Evolutionary conservation across 1,284 basidiomycete genomes (phyloP).

Genomic region (Anthracocystis setariae): DNA sequence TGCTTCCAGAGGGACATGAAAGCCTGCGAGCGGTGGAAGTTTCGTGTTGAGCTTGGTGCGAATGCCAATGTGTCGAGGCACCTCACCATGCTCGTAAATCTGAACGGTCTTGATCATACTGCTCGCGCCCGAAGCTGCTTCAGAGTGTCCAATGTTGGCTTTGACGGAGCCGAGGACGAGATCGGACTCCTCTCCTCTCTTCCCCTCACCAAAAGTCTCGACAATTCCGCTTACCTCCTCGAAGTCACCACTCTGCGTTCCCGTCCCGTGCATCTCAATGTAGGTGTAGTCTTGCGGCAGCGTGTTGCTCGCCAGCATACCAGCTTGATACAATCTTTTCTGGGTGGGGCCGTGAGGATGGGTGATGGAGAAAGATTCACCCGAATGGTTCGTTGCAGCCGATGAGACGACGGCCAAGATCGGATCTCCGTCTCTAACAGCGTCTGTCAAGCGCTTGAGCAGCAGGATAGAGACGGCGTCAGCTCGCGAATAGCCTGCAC

Average conservation of each 20-base stretch:
- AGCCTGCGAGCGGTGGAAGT: constrained; percentile 38
- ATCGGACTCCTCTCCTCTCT: constrained; percentile 14
- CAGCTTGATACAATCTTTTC: constrained; percentile 34
- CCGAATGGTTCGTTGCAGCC: constrained; percentile 49
- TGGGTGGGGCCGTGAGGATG: constrained; percentile 51
- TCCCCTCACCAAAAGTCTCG: constrained; percentile 44
- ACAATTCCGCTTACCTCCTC: constrained; percentile 54
- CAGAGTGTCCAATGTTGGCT: constrained; percentile 52
- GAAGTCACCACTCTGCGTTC: constrained; percentile 51
- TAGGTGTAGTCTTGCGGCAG: constrained; percentile 30
- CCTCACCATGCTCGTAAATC: constrained; percentile 32
- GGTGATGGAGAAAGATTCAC: constrained; percentile 52
- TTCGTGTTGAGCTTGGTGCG: constrained; percentile 48
- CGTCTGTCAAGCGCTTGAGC: constrained; percentile 46
- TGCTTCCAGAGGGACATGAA: constrained; percentile 30
- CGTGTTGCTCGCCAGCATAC: constrained; percentile 37
- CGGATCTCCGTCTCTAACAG: constrained; percentile 43
- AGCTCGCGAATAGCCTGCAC: constrained; percentile 46
- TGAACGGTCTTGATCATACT: constrained; percentile 50
- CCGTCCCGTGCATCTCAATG: constrained; percentile 54
- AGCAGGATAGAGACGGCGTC: constrained; percentile 49
- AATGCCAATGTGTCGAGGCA: constrained; percentile 49
- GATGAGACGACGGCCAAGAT: constrained; percentile 45
- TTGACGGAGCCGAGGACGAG: constrained; percentile 50
- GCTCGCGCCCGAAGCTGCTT: constrained; percentile 44